Conservation (phyloP, 2,329 filamentous ascomycete species). For the Pseudocercospora musae region DNA sequence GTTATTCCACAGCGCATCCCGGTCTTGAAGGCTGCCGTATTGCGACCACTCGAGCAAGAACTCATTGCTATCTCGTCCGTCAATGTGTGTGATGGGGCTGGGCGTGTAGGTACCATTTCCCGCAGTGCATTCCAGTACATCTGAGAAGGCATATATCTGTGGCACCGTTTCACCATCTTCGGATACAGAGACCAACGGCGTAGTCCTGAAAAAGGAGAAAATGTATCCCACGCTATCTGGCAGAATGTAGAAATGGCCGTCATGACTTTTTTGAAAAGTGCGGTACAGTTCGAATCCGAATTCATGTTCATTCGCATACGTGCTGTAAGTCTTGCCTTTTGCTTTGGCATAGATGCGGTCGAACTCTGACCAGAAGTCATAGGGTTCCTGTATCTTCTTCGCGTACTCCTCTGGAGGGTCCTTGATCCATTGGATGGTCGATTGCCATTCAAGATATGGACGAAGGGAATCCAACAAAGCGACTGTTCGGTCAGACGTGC, state of each 20-base stretch:
- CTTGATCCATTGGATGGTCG: constrained; percentile 44
- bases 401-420: constrained; percentile 46
- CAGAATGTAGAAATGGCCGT: constrained; percentile 61
- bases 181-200: constrained; percentile 59
- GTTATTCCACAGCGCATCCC: constrained; percentile 56
- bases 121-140: constrained; percentile 43
- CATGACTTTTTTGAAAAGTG: constrained; percentile 56
- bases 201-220: constrained; percentile 50
- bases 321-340: constrained; percentile 22
- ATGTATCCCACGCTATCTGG: constrained; percentile 52
- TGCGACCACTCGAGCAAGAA: constrained; percentile 50
- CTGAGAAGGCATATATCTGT: constrained; percentile 54
- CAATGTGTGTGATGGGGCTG: constrained; percentile 54
- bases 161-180: constrained; percentile 58
- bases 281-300: constrained; percentile 53
- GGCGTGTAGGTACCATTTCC: constrained; percentile 43
- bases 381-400: constrained; percentile 43
- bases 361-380: constrained; percentile 42
- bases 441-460: constrained; percentile 48
- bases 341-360: constrained; percentile 41
- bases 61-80: constrained; percentile 53
- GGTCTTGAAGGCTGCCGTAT: constrained; percentile 52
- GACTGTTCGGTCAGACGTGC: constrained; percentile 21
- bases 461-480: constrained; percentile 43
- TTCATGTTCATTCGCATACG: constrained; percentile 43